phyloP scores from a whole-genome alignment of 2,329 filamentous ascomycete genomes.

The Sclerotinia nivalis region DNA sequence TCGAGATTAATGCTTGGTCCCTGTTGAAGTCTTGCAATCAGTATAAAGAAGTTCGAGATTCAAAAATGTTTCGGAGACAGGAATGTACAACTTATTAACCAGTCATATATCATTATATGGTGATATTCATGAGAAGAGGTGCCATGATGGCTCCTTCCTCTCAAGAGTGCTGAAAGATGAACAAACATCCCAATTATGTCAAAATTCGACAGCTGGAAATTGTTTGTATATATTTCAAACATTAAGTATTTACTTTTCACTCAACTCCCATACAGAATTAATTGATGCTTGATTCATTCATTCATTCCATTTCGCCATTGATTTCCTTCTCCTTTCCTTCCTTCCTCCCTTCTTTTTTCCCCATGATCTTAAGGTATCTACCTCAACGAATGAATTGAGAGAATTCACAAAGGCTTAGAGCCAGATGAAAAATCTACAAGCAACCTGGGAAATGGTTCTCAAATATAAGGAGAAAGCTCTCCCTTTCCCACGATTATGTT shows the following conservation, averaged over 20 bases:
- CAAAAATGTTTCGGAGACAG: not conserved
- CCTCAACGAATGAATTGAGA: not conserved
- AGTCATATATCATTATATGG: not conserved
- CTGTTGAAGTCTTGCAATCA: not conserved
- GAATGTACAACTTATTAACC: not conserved
- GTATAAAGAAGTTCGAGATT: not conserved
- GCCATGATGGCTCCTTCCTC: not conserved
- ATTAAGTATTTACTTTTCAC: not conserved
- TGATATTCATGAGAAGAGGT: not conserved
- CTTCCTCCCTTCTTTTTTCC: not conserved
- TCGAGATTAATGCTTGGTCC: not conserved
- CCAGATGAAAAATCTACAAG: not conserved
- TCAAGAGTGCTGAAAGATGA: not conserved
- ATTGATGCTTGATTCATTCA: not conserved
- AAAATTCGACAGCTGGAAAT: not conserved
- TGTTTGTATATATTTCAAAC: not conserved
- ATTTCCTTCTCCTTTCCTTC: not conserved
- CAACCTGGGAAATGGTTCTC: not conserved
- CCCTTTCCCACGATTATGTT: not conserved
- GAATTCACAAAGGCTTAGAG: not conserved
- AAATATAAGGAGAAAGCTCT: slow-evolving; percentile 12
- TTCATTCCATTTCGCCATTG: not conserved
- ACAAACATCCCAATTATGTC: not conserved
- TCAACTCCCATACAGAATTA: not conserved
- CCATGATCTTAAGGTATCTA: not conserved